Percentiles rank a stretch among this genome's conserved stretches.
Evolutionary conservation across 306 rosid genomes (phyloP).

Genomic region (Parietaria judaica): DNA sequence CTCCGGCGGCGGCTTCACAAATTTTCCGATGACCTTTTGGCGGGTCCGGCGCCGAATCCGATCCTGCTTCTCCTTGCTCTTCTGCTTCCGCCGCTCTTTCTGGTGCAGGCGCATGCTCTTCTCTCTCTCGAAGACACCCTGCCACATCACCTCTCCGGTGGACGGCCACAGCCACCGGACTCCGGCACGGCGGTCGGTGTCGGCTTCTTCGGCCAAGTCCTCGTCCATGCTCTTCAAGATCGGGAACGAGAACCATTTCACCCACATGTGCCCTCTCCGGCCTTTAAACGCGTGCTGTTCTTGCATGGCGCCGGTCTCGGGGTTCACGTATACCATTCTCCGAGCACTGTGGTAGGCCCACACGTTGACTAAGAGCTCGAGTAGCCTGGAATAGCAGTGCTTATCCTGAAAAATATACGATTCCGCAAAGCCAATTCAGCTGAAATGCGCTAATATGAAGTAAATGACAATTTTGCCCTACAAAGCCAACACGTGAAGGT

Average conservation of each 20-base stretch:
- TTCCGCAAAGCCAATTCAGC: no score
- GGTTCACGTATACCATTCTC: constrained; percentile 71
- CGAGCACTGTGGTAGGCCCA: constrained; percentile 97
- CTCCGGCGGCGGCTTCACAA: constrained; percentile 79
- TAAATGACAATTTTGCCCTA: background rate
- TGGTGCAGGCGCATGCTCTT: constrained; percentile 50
- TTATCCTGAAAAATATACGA: constrained; percentile 55
- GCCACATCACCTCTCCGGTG: constrained; percentile 95
- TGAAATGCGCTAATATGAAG: background rate
- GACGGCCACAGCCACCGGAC: constrained; percentile 91
- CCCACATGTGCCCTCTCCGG: constrained; percentile 83
- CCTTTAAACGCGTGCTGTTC: constrained; percentile 68
- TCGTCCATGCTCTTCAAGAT: constrained; percentile 89
- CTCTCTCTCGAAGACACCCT: constrained; percentile 73
- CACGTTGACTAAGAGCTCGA: constrained; percentile 71
- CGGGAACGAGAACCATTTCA: constrained; percentile 65
- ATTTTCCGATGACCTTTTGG: constrained; percentile 84
- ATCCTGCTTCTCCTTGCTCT: constrained; percentile 53
- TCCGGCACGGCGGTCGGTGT: constrained; percentile 33
- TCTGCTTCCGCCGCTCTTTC: constrained; percentile 76
- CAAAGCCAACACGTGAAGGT: no score
- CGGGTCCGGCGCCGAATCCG: constrained; percentile 66
- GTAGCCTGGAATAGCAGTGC: constrained; percentile 79
- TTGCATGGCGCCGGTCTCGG: constrained; percentile 66
- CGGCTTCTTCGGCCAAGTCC: constrained; percentile 79